phyloP scores from a whole-genome alignment of 352 stramenopile species.

The Globisporangium middletonii region DNA sequence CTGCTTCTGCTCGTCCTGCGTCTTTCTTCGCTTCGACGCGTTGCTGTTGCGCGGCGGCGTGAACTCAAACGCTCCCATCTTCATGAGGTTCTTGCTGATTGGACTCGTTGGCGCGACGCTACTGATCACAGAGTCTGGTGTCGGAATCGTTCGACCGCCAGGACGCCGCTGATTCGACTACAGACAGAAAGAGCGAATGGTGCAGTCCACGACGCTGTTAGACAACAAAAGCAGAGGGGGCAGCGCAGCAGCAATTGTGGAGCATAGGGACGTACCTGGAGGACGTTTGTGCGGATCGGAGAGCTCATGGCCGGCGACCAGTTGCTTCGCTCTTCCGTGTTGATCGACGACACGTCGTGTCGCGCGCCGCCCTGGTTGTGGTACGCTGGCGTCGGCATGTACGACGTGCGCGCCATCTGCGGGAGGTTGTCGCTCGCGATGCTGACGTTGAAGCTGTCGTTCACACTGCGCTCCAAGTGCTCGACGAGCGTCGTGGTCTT shows the following conservation, averaged over 20 bases:
- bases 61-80: constrained; percentile 74
- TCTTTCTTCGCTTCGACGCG: constrained; percentile 15
- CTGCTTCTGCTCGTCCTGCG: constrained; percentile 9
- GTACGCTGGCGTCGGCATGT: constrained; percentile 37
- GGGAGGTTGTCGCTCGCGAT: constrained; percentile 59
- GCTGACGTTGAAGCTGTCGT: constrained; percentile 56
- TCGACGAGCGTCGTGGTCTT: constrained; percentile 67
- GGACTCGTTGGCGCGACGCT: constrained; percentile 61
- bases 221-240: constrained; percentile 1
- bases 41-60: constrained; percentile 42
- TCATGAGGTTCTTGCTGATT: constrained; percentile 78
- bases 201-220: neutral
- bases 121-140: constrained; percentile 64
- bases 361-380: constrained; percentile 17
- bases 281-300: constrained; percentile 37
- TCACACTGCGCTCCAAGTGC: constrained; percentile 23
- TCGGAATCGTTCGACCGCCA: constrained; percentile 23
- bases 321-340: constrained; percentile 34
- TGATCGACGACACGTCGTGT: constrained; percentile 37
- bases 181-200: neutral
- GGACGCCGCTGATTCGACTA: constrained; percentile 15
- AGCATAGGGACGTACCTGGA: constrained; percentile 26
- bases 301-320: constrained; percentile 59
- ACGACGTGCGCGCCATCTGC: constrained; percentile 58
- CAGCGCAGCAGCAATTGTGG: neutral